Percentiles rank a stretch among this genome's conserved stretches.
Conservation (phyloP, 176 grass and related monocot genomes). For the Secale cereale region DNA sequence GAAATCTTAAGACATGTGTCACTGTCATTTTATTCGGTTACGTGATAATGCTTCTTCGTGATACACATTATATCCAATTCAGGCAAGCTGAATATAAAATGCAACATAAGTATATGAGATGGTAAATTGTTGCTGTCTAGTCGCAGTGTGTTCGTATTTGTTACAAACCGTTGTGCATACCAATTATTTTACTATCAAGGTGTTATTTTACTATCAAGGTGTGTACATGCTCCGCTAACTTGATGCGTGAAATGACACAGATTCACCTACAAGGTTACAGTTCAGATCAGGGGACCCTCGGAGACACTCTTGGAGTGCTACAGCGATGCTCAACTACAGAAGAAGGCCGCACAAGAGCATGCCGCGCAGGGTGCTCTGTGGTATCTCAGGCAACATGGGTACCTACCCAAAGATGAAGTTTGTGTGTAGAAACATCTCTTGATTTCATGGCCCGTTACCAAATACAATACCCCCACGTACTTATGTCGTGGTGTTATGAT, state of each 20-base stretch:
- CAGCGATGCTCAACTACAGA: constrained; percentile 62
- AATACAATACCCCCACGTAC: neutral
- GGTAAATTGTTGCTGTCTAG: neutral
- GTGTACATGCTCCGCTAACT: constrained; percentile 1
- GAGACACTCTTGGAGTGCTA: constrained; percentile 48
- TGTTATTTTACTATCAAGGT: neutral
- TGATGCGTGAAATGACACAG: constrained; percentile 38
- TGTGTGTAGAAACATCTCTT: constrained; percentile 4
- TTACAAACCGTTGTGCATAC: neutral
- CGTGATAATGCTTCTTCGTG: neutral
- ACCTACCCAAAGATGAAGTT: constrained; percentile 25
- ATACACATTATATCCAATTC: neutral
- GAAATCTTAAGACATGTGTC: neutral
- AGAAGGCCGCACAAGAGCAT: constrained; percentile 72
- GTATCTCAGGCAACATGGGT: constrained; percentile 62
- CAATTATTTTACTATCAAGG: neutral
- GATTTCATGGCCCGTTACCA: neutral
- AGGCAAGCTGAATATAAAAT: neutral
- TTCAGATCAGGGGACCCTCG: constrained; percentile 43
- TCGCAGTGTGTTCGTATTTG: neutral
- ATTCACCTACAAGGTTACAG: constrained; percentile 81
- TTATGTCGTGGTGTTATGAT: no score
- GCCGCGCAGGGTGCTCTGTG: constrained; percentile 79
- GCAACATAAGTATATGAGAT: neutral
- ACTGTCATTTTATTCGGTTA: neutral